Base-by-base conservation (phyloP, 768 basidiomycete species). In the Leccinum broughii region DNA sequence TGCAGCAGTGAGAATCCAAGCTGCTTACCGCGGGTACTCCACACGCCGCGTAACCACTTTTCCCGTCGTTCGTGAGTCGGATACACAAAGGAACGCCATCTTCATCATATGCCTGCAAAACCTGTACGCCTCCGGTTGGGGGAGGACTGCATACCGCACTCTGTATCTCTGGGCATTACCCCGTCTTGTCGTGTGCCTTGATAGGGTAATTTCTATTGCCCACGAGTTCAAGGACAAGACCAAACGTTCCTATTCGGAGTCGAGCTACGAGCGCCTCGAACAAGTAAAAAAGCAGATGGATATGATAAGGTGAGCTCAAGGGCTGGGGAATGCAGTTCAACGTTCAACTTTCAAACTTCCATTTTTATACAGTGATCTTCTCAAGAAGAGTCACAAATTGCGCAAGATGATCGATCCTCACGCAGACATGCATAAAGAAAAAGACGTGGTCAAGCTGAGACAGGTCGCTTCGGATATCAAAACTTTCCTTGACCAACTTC, bases 121-220 rank as follows among this genome's bases (percentile, higher is more conserved):
- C 26, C 68, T 72, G 24, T 65, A 60, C 35, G 62, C 58, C 4
- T 70, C 72, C 24, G 57, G 58, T 4, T 77, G 78, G 77, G 41
- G 57, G 32, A 57, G 56, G 24, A 64, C 62, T 6, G 60, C 57
- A 20, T 82, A 84, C 58, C 73, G 72, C 15, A 56, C 67, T 0
- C 67, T 78, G 14, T 81, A 77, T 63, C 66, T 71, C 3, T 70
- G 71, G 54, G 70, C 71, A 17, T 68, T 83, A 6, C 78, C 81
- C 1, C 76, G 73, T 53, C 62, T 82, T 22, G 67, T 81, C 3
- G 61, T 78, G 2, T 80, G 76, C 61, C 70, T 83, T 30, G 77
- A 82, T 50, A 55, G 67, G 17, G 65, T 69, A n/a, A 66, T 74
- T 15, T 24, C 63, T 1, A 32, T 69, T n/a, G 62, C 74, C 6